A percentile compares a stretch with the other conserved stretches of the same genome.
These are phyloP conservation scores for Diophrys appendiculata DNA, from an alignment of 73 alveolate species.

Conservation along the genomic window DNA sequence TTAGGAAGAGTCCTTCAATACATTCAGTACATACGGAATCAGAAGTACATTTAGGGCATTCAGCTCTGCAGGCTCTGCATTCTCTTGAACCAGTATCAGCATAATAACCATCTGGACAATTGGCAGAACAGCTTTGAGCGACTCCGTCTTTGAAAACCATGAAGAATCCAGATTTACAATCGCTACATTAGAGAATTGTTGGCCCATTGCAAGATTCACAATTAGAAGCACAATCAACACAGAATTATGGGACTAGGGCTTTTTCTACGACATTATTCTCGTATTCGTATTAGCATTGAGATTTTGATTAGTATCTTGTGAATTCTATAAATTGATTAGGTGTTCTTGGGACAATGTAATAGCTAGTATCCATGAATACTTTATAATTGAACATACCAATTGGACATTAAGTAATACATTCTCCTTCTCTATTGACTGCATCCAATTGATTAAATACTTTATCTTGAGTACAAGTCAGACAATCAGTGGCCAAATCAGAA, in stretches of 20 bases:
- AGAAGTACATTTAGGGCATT: too few relatives aligned
- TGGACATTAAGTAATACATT: not conserved
- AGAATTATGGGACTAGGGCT: not conserved
- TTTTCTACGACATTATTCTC: not conserved
- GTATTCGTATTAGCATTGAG: not conserved
- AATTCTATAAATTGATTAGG: not conserved
- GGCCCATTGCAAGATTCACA: not conserved
- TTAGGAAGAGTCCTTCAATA: too few relatives aligned
- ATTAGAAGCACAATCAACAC: not conserved
- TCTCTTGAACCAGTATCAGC: not conserved
- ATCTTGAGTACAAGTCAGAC: not conserved
- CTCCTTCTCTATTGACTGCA: not conserved
- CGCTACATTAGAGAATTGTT: not conserved
- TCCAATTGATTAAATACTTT: not conserved
- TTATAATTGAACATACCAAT: not conserved
- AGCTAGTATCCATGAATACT: not conserved
- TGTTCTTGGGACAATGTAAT: not conserved
- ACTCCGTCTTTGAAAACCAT: not conserved
- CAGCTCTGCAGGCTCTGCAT: not conserved
- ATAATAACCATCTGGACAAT: not conserved
- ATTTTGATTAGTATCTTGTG: not conserved
- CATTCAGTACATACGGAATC: too few relatives aligned
- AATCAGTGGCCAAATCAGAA: not conserved
- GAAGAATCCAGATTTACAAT: not conserved
- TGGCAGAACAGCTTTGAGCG: not conserved